These are phyloP conservation scores for Candida loeiensis DNA, from an alignment of 805 yeast genomes.

Conservation along the genomic window DNA sequence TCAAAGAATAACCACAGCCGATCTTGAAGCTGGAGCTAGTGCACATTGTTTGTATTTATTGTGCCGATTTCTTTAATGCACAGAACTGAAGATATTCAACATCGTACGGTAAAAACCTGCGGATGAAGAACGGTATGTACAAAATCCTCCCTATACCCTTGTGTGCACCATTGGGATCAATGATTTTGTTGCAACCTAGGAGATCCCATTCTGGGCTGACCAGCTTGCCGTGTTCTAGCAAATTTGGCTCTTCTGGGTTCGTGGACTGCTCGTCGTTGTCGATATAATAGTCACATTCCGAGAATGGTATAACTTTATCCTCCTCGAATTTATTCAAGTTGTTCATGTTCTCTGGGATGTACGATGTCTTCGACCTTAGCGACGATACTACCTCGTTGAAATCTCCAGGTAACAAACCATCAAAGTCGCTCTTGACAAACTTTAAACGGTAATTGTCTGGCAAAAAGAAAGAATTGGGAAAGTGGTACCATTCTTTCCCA, in stretches of 20 bases:
- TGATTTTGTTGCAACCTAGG: constrained; percentile 46
- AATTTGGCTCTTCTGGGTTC: constrained; percentile 38
- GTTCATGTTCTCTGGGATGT: constrained; percentile 66
- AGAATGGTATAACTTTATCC: constrained; percentile 48
- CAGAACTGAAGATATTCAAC: constrained; percentile 52
- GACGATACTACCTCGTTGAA: constrained; percentile 47
- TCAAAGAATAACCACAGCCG: too few relatives aligned
- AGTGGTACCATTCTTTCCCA: constrained; percentile 96
- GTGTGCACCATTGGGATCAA: constrained; percentile 52
- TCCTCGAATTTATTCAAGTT: constrained; percentile 65
- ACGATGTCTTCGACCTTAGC: constrained; percentile 35
- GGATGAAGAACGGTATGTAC: constrained; percentile 42
- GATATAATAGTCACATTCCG: constrained; percentile 63
- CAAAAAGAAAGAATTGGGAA: constrained; percentile 81
- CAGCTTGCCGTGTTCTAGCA: constrained; percentile 17
- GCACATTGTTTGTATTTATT: too few relatives aligned
- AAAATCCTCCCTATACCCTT: constrained; percentile 52
- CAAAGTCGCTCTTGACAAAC: constrained; percentile 75
- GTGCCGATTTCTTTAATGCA: constrained; percentile 35
- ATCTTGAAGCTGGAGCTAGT: too few relatives aligned
- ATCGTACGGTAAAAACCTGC: constrained; percentile 25
- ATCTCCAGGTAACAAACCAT: constrained; percentile 87
- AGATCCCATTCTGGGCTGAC: constrained; percentile 43
- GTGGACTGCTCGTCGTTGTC: constrained; percentile 54
- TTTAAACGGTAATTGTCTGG: constrained; percentile 58